A percentile compares a stretch with the other conserved stretches of the same genome.
Conservation (phyloP, 2,329 filamentous ascomycete species). For the Talaromyces sp. region DNA sequence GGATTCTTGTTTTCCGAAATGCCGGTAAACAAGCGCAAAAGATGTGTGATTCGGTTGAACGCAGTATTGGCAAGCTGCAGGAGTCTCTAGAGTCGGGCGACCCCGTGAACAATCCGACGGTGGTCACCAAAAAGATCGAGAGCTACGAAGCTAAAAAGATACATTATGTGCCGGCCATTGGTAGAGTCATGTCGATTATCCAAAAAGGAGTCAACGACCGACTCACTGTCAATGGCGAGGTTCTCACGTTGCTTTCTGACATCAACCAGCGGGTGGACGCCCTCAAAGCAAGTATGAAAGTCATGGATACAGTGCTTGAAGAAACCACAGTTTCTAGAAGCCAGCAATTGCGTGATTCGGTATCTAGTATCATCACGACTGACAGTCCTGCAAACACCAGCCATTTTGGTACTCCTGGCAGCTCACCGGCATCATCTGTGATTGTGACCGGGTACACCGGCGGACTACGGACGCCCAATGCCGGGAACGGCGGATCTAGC, state of each 20-base stretch:
- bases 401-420: conserved; percentile 64
- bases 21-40: conserved; percentile 88
- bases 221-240: conserved; percentile 94
- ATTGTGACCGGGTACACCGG: conserved; percentile 49
- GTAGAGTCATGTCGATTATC: conserved; percentile 84
- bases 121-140: conserved; percentile 76
- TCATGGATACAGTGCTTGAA: conserved; percentile 70
- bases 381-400: conserved; percentile 69
- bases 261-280: conserved; percentile 76
- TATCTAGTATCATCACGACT: conserved; percentile 84
- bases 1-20: conserved; percentile 92
- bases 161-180: conserved; percentile 90
- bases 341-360: conserved; percentile 81
- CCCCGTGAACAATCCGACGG: conserved; percentile 65
- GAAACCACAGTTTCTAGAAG: conserved; percentile 59
- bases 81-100: conserved; percentile 71
- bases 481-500: conserved; percentile 39
- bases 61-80: conserved; percentile 74
- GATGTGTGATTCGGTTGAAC: conserved; percentile 92
- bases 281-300: conserved; percentile 68
- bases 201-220: conserved; percentile 92
- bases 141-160: conserved; percentile 92
- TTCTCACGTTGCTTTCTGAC: conserved; percentile 77
- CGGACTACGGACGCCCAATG: conserved; percentile 39
- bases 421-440: conserved; percentile 64